Conservation (phyloP, 371 early-diverging fungal genomes). For the Syncephalastrum contaminatum region DNA sequence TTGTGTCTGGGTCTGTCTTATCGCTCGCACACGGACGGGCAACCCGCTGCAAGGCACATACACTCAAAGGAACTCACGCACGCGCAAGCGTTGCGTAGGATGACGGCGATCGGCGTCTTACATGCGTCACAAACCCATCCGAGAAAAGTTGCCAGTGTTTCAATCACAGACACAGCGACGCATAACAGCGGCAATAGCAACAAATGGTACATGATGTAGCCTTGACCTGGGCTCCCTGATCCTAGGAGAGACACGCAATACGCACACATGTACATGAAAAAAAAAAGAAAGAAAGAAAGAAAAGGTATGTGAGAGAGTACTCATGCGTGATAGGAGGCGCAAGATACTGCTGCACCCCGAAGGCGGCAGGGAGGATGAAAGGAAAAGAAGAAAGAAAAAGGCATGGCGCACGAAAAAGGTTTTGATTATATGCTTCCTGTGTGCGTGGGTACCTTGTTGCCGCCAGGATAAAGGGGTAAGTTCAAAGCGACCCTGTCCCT, state of each 20-base stretch:
- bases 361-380: background rate
- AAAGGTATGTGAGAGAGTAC: slow-evolving; percentile 1
- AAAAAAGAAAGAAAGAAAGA: slow-evolving; percentile 1
- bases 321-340: slow-evolving; percentile 1
- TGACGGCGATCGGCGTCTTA: too few species aligned
- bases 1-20: too few species aligned
- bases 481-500: slow-evolving; percentile 81
- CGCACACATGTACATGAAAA: slow-evolving; percentile 1
- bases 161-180: too few species aligned
- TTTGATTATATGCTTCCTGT: slow-evolving; percentile 80
- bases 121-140: too few species aligned
- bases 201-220: too few species aligned
- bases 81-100: too few species aligned
- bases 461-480: slow-evolving; percentile 84
- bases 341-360: slow-evolving; percentile 2
- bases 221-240: too few species aligned
- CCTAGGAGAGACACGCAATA: background rate
- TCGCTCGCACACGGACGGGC: too few species aligned
- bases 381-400: slow-evolving; percentile 1
- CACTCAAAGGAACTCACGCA: too few species aligned
- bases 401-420: slow-evolving; percentile 79
- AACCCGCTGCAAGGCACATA: too few species aligned
- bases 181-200: too few species aligned
- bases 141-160: too few species aligned
- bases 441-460: slow-evolving; percentile 70